Conservation (phyloP, 768 basidiomycete species). For the Lyophyllum shimeji region DNA sequence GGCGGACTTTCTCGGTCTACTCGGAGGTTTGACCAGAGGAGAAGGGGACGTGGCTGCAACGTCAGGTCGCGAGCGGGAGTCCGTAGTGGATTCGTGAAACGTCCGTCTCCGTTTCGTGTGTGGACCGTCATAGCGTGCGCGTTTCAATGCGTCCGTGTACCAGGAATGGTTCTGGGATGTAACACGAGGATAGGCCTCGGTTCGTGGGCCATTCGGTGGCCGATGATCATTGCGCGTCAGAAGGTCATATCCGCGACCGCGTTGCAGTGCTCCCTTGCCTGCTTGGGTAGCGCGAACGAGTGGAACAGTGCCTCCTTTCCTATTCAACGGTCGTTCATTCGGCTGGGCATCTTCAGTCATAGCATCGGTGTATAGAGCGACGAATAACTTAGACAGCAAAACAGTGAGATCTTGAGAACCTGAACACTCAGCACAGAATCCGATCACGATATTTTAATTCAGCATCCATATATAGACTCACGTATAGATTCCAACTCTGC, state of each 20-base stretch:
- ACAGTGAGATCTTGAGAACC: neutral
- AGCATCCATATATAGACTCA: neutral
- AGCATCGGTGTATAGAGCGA: slow-evolving; percentile 9
- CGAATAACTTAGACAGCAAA: slow-evolving; percentile 4
- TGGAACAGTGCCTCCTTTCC: slow-evolving; percentile 14
- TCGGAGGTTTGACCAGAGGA: neutral
- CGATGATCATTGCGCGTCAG: neutral
- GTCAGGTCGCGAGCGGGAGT: neutral
- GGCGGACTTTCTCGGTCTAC: neutral
- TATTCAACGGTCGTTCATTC: slow-evolving; percentile 12
- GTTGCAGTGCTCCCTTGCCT: neutral
- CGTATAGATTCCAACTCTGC: neutral
- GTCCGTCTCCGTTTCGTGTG: slow-evolving; percentile 8
- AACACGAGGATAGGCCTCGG: neutral
- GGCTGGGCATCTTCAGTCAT: slow-evolving; percentile 21
- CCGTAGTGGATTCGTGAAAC: neutral
- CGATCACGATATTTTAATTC: too few species aligned
- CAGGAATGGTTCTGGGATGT: slow-evolving; percentile 1
- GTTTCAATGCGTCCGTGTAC: neutral
- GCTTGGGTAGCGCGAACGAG: slow-evolving; percentile 1
- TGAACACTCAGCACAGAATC: neutral
- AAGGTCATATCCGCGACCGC: neutral
- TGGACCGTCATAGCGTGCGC: neutral
- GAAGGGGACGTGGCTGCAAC: neutral
- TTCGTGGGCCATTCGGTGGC: neutral